A percentile compares a stretch with the other conserved stretches of the same genome.
These are phyloP conservation scores for Borealophlyctis nickersoniae DNA, from an alignment of 192 early-diverging fungal genomes.

Conservation along the genomic window DNA sequence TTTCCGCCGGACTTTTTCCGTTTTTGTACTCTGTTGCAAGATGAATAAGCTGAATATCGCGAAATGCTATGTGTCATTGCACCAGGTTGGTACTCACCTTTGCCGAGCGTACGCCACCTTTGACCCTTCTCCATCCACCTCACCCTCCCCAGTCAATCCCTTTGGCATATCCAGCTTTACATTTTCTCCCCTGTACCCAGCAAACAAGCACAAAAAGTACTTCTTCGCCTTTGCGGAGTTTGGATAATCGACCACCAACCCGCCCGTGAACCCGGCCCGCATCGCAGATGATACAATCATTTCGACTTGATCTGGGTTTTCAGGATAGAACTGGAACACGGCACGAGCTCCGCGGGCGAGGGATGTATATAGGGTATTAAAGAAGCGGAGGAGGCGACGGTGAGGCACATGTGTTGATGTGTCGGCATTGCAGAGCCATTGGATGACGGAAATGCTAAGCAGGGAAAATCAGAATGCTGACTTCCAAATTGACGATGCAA, in stretches of 20 bases:
- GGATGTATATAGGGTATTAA: conserved; percentile 87
- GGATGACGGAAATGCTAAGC: conserved; percentile 83
- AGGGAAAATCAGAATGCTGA: too few relatives aligned
- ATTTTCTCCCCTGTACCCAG: conserved; percentile 69
- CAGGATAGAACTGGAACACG: conserved; percentile 98
- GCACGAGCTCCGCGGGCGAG: conserved; percentile 85
- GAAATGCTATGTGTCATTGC: too few relatives aligned
- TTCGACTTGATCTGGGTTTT: conserved; percentile 91
- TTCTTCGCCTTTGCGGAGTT: conserved; percentile 97
- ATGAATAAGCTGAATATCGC: background rate
- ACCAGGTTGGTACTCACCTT: conserved; percentile 25
- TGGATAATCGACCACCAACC: conserved; percentile 92
- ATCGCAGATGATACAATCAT: conserved; percentile 85
- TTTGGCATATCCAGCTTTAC: conserved; percentile 56
- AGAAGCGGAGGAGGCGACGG: conserved; percentile 81
- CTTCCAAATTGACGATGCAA: background rate
- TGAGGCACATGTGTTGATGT: conserved; percentile 81
- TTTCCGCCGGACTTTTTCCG: conserved; percentile 20
- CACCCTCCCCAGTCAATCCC: conserved; percentile 58
- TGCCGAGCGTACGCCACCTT: conserved; percentile 38
- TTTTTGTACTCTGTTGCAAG: conserved; percentile 9
- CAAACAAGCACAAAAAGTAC: conserved; percentile 94
- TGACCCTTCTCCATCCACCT: conserved; percentile 44
- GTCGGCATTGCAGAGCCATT: conserved; percentile 99
- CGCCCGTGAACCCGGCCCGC: conserved; percentile 92